Conservation (phyloP, 192 early-diverging fungal species). For the Backusella luteola region DNA sequence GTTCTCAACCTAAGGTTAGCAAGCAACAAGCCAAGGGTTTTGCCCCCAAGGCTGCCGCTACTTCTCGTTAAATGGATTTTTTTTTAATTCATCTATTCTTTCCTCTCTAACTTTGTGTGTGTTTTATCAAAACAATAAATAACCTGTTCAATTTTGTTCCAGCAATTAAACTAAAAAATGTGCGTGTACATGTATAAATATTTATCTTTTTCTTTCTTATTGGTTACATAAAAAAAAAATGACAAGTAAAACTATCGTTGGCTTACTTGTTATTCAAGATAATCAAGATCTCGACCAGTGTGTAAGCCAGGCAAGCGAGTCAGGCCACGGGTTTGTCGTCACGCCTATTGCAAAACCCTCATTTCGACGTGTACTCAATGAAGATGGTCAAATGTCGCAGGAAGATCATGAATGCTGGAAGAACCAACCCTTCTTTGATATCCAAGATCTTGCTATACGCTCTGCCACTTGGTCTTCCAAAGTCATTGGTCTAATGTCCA, state of each 20-base stretch:
- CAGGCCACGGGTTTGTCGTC: slow-evolving; percentile 49
- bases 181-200: not conserved
- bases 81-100: not conserved
- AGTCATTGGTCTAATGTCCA: slow-evolving; percentile 47
- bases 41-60: slow-evolving; percentile 75
- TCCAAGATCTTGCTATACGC: slow-evolving; percentile 46
- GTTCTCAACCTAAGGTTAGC: slow-evolving; percentile 60
- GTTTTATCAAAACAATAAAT: not conserved
- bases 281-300: not conserved
- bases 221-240: not conserved
- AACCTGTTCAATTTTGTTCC: not conserved
- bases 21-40: slow-evolving; percentile 85
- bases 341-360: slow-evolving; percentile 50
- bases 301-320: slow-evolving; percentile 23
- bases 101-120: not conserved
- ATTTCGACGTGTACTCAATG: slow-evolving; percentile 46
- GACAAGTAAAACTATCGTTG: not conserved
- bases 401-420: slow-evolving; percentile 36
- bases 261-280: not conserved
- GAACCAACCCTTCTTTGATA: slow-evolving; percentile 39
- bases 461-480: slow-evolving; percentile 36
- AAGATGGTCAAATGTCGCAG: slow-evolving; percentile 26
- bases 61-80: slow-evolving; percentile 66
- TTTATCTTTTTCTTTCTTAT: not conserved
- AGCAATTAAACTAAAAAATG: not conserved